Base-by-base conservation (phyloP, 2,329 filamentous ascomycete genomes). In the Didymosphaeria variabile region DNA sequence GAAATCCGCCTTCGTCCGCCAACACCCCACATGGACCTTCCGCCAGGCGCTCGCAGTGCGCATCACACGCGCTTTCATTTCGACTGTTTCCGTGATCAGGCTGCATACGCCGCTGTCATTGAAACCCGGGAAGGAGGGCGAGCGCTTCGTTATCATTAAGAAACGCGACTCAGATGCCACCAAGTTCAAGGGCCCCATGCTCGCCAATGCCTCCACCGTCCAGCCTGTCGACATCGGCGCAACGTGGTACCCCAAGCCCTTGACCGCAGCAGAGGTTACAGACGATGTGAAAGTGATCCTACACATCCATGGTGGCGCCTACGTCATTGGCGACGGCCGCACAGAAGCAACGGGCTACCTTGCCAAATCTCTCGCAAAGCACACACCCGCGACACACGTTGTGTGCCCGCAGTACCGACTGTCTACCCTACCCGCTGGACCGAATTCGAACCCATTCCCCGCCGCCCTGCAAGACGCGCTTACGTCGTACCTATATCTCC, bases 291-390 rank as follows among this genome's bases (percentile, higher is more conserved):
- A 63, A 1, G 77, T 84, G 1, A 67, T 83, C 8, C 71, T 85
- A 6, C 83, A 85, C 60, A 74, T 84, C 57, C 83, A 85, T 66
- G 83, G 83, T 49, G 83, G 83, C 44, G 83, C 80, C 0, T 85
- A 78, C 64, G 79, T 84, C 0, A 68, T 79, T 19, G 81, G 80
- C 47, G 79, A 82, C 60, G 81, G 81, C 9, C 67, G 81, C 21
- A 75, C 72, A 5, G 60, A 62, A 26, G 76, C 77, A 47, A 67
- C 70, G 5, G 77, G 78, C 0, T 77, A 66, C 52, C 65, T 72
- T 34, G 68, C 72, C 0, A 57, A 58, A 10, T 77, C 70, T 0
- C 60, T 83, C 0, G 63, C 81, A 26, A 71, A 77, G 36, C 69
- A 81, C 59, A 74, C 76, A 0, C 72, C 72, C 13, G 75, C 71